These are phyloP conservation scores for Neoboletus brunneissimus DNA, from an alignment of 768 basidiomycete genomes.

Conservation along the genomic window DNA sequence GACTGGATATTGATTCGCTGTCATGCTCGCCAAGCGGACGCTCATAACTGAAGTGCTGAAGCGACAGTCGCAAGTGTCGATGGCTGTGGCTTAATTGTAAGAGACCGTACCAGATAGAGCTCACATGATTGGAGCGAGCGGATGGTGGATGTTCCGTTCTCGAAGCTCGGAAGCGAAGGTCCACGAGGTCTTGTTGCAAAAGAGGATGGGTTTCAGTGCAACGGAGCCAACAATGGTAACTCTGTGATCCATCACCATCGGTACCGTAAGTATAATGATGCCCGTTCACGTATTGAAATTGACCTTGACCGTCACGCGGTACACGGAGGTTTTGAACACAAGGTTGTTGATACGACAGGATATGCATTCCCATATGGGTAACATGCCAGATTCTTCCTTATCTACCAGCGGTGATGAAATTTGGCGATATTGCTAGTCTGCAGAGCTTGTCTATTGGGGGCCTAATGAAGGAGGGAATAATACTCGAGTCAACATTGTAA, in stretches of 20 bases:
- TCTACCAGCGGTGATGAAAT: conserved; percentile 1
- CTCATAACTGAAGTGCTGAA: neutral
- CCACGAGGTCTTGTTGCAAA: conserved; percentile 24
- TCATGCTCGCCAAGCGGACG: conserved; percentile 5
- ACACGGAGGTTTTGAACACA: conserved; percentile 17
- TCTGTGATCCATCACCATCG: conserved; percentile 26
- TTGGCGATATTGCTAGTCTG: neutral
- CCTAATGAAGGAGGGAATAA: neutral
- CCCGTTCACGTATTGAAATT: conserved; percentile 25
- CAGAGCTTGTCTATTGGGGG: no score
- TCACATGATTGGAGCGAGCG: conserved; percentile 19
- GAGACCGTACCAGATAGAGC: conserved; percentile 4
- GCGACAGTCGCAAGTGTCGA: conserved; percentile 1
- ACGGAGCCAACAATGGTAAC: conserved; percentile 20
- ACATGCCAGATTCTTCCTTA: neutral
- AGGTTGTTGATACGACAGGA: conserved; percentile 3
- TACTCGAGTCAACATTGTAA: neutral
- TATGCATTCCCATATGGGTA: neutral
- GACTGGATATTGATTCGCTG: neutral
- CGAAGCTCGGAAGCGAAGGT: conserved; percentile 26
- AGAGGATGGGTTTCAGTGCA: conserved; percentile 10
- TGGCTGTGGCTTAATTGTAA: neutral
- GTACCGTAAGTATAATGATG: conserved; percentile 33
- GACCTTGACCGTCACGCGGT: conserved; percentile 24
- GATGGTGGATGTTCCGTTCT: conserved; percentile 21